These are phyloP conservation scores for Herpetomonas muscarum DNA, from an alignment of 208 protist genomes.

Conservation along the genomic window DNA sequence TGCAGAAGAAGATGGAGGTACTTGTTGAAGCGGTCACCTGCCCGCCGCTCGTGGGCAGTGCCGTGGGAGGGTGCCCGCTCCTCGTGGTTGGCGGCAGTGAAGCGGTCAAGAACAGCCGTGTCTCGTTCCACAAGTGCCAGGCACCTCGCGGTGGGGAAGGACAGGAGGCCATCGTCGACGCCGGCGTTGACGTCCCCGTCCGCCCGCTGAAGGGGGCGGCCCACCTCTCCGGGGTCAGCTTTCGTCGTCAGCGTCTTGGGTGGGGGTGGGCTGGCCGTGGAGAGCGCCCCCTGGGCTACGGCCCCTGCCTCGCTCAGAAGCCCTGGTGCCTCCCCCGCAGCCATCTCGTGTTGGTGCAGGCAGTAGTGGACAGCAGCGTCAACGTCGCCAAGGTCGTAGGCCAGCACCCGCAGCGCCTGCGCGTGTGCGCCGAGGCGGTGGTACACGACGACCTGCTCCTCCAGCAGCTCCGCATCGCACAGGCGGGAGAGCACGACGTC, in stretches of 20 bases:
- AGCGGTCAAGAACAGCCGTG: neutral
- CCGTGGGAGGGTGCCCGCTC: neutral
- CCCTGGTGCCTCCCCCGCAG: neutral
- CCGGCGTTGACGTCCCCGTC: no score
- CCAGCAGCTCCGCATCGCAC: slow-evolving; percentile 16
- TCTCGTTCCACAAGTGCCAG: no score
- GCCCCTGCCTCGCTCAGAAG: neutral
- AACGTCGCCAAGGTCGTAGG: slow-evolving; percentile 45
- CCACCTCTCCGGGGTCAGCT: no score
- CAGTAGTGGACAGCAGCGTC: slow-evolving; percentile 41
- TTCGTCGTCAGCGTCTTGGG: no score
- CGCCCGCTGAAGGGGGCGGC: no score
- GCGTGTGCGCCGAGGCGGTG: slow-evolving; percentile 36
- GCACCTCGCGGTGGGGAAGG: no score
- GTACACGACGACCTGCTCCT: slow-evolving; percentile 42
- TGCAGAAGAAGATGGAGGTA: slow-evolving; percentile 47
- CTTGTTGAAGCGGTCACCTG: slow-evolving; percentile 23
- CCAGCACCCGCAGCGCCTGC: slow-evolving; percentile 30
- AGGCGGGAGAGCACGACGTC: slow-evolving; percentile 28
- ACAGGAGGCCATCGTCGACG: no score
- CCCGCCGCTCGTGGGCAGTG: neutral
- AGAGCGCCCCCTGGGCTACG: neutral
- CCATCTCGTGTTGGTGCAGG: slow-evolving; percentile 16
- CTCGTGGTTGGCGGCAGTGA: no score
- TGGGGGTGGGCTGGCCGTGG: neutral